phyloP scores from a whole-genome alignment of 1,139 yeast genomes.

The Geotrichum klebahnii region DNA sequence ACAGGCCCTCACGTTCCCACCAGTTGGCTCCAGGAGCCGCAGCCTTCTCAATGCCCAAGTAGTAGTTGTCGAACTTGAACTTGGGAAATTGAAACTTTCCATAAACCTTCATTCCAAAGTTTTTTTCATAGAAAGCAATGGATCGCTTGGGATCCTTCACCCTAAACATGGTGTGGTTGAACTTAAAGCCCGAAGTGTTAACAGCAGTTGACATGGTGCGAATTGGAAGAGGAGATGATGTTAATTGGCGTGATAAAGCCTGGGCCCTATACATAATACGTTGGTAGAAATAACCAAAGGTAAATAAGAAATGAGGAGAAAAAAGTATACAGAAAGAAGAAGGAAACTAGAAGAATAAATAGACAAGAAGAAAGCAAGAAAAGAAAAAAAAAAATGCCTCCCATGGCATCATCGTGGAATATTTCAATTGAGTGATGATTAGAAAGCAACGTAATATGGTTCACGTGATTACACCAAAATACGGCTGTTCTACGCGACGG shows the following conservation, averaged over 20 bases:
- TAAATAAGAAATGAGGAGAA: constrained; percentile 1
- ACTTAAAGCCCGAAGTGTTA: constrained; percentile 24
- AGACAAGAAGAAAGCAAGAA: not conserved
- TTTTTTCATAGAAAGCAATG: constrained; percentile 64
- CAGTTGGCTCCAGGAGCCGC: constrained; percentile 47
- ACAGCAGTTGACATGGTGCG: constrained; percentile 21
- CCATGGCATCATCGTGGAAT: no score
- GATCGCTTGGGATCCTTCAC: constrained; percentile 77
- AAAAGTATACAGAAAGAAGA: no score
- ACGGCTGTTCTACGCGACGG: no score
- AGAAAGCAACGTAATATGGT: no score
- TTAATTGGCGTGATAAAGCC: constrained; percentile 12
- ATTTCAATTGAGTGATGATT: no score
- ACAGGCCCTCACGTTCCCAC: constrained; percentile 66
- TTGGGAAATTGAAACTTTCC: constrained; percentile 53
- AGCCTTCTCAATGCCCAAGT: constrained; percentile 56
- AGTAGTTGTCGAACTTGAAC: constrained; percentile 60
- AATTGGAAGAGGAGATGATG: not conserved
- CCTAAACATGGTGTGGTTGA: constrained; percentile 54
- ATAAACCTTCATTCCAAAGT: constrained; percentile 70
- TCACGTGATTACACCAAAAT: no score
- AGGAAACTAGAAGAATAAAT: not conserved
- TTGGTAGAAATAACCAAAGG: not conserved
- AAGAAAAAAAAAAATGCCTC: no score
- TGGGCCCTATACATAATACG: constrained; percentile 1